These are phyloP conservation scores for Lignosus rhinocerotis DNA, from an alignment of 1,284 basidiomycete species.

Conservation along the genomic window DNA sequence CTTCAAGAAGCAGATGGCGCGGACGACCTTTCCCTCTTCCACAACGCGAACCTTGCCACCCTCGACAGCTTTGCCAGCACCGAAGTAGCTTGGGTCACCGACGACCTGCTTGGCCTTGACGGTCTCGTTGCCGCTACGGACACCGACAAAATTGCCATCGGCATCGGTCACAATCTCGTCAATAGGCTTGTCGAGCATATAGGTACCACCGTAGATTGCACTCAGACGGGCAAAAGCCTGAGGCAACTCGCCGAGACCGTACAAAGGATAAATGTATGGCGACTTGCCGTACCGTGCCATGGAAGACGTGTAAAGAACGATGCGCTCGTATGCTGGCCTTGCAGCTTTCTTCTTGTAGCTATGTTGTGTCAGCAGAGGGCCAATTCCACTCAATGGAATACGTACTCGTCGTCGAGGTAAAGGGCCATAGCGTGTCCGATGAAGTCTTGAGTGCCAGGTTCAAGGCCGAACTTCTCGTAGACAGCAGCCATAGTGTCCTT, in stretches of 20 bases:
- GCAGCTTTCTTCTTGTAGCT: conserved; percentile 95
- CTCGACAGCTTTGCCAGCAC: conserved; percentile 62
- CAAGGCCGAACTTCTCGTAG: conserved; percentile 96
- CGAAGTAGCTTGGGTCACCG: conserved; percentile 98
- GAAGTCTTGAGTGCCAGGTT: conserved; percentile 98
- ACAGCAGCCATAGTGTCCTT: conserved; percentile 89
- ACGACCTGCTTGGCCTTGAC: conserved; percentile 98
- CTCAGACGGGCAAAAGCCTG: conserved; percentile 98
- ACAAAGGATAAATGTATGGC: conserved; percentile 99
- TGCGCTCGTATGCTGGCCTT: conserved; percentile 90
- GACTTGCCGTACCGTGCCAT: conserved; percentile 99
- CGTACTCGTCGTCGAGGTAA: conserved; percentile 95
- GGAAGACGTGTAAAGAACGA: conserved; percentile 96
- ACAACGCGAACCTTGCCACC: conserved; percentile 84
- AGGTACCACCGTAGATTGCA: conserved; percentile 99
- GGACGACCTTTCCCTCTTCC: conserved; percentile 93
- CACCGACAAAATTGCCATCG: conserved; percentile 92
- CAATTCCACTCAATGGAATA: conserved; percentile 7
- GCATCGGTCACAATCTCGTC: conserved; percentile 87
- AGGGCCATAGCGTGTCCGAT: conserved; percentile 99
- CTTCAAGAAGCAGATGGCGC: conserved; percentile 97
- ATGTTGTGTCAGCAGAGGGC: not conserved
- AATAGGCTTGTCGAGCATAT: conserved; percentile 98
- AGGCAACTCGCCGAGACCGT: conserved; percentile 98
- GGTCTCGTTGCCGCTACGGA: conserved; percentile 87